These are phyloP conservation scores for Hebeloma cylindrosporum DNA, from an alignment of 768 basidiomycete genomes.

Conservation along the genomic window DNA sequence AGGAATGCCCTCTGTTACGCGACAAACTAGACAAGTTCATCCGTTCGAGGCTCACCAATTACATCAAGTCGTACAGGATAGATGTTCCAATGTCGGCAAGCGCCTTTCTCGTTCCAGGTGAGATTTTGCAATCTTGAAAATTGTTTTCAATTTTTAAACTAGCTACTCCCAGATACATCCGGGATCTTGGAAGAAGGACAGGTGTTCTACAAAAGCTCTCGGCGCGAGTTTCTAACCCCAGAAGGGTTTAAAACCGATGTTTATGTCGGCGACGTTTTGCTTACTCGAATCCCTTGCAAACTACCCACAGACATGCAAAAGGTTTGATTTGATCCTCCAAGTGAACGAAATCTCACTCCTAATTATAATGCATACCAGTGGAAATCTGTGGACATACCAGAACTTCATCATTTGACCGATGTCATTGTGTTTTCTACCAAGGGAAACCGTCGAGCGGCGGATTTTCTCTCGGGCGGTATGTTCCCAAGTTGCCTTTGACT, in stretches of 20 bases:
- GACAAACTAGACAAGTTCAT: constrained; percentile 55
- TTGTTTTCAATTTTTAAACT: not conserved
- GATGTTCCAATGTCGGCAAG: constrained; percentile 56
- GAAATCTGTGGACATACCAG: constrained; percentile 51
- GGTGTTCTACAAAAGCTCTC: constrained; percentile 55
- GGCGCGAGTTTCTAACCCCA: constrained; percentile 36
- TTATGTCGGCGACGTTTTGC: constrained; percentile 55
- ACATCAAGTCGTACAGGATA: constrained; percentile 45
- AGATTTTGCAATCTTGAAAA: constrained; percentile 2
- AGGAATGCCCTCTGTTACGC: constrained; percentile 45
- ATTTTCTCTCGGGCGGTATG: constrained; percentile 63
- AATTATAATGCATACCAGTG: constrained; percentile 45
- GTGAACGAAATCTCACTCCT: constrained; percentile 1
- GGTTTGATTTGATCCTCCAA: constrained; percentile 30
- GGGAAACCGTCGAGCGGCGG: constrained; percentile 56
- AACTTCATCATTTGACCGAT: constrained; percentile 49
- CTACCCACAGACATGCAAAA: constrained; percentile 67
- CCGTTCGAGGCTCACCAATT: constrained; percentile 41
- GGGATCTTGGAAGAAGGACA: constrained; percentile 53
- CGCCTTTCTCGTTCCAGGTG: constrained; percentile 65
- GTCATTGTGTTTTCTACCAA: constrained; percentile 60
- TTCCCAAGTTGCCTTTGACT: not conserved
- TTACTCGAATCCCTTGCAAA: constrained; percentile 71
- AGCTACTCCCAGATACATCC: constrained; percentile 45
- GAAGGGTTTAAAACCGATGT: constrained; percentile 50